Percentiles rank a stretch among this genome's conserved stretches.
phyloP scores from a whole-genome alignment of 2,329 filamentous ascomycete species.

The Fusarium neocosmosporiellum region DNA sequence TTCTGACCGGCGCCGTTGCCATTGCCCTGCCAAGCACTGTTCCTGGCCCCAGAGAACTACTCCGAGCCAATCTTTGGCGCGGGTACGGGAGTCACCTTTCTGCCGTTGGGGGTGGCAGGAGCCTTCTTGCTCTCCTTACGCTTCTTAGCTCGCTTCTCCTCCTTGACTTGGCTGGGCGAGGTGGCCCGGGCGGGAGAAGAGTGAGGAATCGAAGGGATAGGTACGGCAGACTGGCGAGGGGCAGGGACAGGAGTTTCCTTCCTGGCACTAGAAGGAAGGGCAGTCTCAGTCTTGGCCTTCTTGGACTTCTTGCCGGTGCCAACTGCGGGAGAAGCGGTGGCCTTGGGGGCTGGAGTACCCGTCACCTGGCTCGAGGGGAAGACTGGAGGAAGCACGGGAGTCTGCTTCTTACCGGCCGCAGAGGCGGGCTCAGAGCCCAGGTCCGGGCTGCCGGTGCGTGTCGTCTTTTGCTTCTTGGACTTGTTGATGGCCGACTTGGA shows the following conservation, averaged over 20 bases:
- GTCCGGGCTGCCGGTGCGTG: conserved; percentile 48
- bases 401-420: conserved; percentile 46
- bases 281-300: conserved; percentile 43
- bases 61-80: conserved; percentile 37
- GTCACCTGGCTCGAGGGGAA: conserved; percentile 36
- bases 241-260: conserved; percentile 46
- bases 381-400: conserved; percentile 47
- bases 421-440: conserved; percentile 47
- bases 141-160: conserved; percentile 47
- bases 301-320: conserved; percentile 44
- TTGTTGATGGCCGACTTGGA: conserved; percentile 52
- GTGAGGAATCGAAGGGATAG: conserved; percentile 51
- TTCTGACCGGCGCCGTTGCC: not conserved
- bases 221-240: conserved; percentile 47
- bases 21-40: conserved; percentile 4
- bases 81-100: conserved; percentile 43
- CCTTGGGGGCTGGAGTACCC: conserved; percentile 39
- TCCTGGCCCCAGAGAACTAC: conserved; percentile 33
- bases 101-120: conserved; percentile 35
- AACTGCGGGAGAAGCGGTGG: conserved; percentile 35
- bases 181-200: conserved; percentile 36
- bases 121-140: conserved; percentile 41
- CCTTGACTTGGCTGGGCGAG: conserved; percentile 40
- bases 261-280: conserved; percentile 14
- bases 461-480: conserved; percentile 54